Evolutionary conservation across 176 grass and related monocot species (phyloP), one percentile per base, ranked within the genome.

Genomic region (Coix lacrymajobi): DNA sequence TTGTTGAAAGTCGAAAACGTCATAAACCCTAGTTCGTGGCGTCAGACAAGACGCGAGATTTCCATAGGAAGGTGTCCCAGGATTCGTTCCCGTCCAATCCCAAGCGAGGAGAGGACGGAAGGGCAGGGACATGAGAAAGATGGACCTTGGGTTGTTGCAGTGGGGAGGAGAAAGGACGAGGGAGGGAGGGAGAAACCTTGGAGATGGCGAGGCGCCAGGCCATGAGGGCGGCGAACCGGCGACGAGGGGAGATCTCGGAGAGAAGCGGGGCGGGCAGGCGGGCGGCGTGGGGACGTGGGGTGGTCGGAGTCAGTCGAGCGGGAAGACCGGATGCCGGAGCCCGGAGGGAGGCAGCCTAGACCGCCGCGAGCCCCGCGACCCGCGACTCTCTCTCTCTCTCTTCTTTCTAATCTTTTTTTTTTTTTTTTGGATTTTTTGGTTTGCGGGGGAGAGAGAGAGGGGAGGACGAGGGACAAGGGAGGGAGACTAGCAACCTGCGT

Each of bases 141-240:
- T 26, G 9, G 24, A 44, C 24, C 38, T 70, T 70, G n/a, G 54
- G 36, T 41, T 69, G 37, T 6, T 4, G 37, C 67, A 40, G 38
- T 28, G n/a, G 68, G 44, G 8, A 74, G 45, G 29, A 20, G 8
- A 20, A 7, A 11, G 26, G 29, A 11, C 7, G 68, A 70, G 16
- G 7, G 26, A 52, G 63, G 32, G 28, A 31, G 8, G 13, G 17
- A 52, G 10, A 34, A 34, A 86, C 84, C 84, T 86, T 86, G 77
- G 84, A 86, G 84, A 86, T 46, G 44, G 60, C 77, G 20, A 80
- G 77, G 17, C 69, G 69, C 84, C 69, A 86, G 5, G 84, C 77
- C 84, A 86, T 86, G 41, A 36, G 12, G 8, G 73, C 9, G 9
- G 12, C 8, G 20, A 31, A 24, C 56, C n/a, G 17, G 52, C 20